Evolutionary conservation across 1,139 yeast species (phyloP).

Genomic region (Yamadazyma siamensis): DNA sequence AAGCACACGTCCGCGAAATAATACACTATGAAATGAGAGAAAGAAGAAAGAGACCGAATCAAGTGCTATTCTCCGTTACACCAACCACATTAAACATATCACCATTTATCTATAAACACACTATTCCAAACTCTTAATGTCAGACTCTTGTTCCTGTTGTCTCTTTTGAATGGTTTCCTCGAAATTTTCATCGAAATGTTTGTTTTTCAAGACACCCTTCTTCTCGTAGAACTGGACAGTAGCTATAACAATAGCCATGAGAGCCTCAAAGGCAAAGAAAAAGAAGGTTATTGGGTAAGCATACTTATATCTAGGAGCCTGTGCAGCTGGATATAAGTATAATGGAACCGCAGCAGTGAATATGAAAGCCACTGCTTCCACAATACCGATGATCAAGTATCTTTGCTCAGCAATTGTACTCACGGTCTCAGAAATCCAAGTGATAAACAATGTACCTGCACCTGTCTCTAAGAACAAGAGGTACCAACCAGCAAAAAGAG

Average conservation of each 20-base stretch:
- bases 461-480: conserved; percentile 17
- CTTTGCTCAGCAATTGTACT: conserved; percentile 17
- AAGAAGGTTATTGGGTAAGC: conserved; percentile 19
- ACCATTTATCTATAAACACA: too few relatives aligned
- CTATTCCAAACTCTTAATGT: too few relatives aligned
- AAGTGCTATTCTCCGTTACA: too few relatives aligned
- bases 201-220: conserved; percentile 8
- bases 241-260: conserved; percentile 12
- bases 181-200: conserved; percentile 4
- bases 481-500: conserved; percentile 19
- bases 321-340: conserved; percentile 12
- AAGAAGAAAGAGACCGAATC: too few relatives aligned
- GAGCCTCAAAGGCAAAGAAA: conserved; percentile 16
- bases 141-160: too few relatives aligned
- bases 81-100: too few relatives aligned
- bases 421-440: conserved; percentile 20
- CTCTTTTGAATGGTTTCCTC: too few relatives aligned
- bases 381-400: conserved; percentile 17
- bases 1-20: too few relatives aligned
- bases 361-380: conserved; percentile 17
- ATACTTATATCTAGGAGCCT: conserved; percentile 18
- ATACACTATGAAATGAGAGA: too few relatives aligned
- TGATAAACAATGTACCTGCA: conserved; percentile 18
- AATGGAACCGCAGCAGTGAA: conserved; percentile 20
- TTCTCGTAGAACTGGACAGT: conserved; percentile 7